A percentile compares a stretch with the other conserved stretches of the same genome.
Conservation (phyloP, 441 rosid species). For the Biscutella laevigata region DNA sequence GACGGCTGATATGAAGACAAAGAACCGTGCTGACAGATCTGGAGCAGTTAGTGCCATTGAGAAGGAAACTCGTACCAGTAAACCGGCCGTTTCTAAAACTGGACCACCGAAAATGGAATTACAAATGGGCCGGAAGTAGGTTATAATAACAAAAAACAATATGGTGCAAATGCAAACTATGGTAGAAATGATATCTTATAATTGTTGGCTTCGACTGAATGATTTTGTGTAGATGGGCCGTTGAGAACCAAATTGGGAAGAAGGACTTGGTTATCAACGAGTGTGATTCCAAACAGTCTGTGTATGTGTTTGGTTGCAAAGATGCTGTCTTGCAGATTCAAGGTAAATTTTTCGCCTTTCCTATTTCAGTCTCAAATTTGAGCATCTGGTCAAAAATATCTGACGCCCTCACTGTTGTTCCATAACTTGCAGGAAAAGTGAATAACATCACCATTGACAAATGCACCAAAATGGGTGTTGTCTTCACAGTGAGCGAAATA, state of each 20-base stretch:
- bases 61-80: constrained; percentile 38
- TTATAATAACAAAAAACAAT: constrained; percentile 10
- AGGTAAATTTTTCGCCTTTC: constrained; percentile 36
- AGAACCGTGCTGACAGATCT: constrained; percentile 62
- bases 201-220: constrained; percentile 4
- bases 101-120: constrained; percentile 92
- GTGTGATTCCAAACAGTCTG: constrained; percentile 88
- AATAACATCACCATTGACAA: constrained; percentile 93
- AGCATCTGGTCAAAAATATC: background rate
- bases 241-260: constrained; percentile 86
- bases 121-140: constrained; percentile 97
- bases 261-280: constrained; percentile 78
- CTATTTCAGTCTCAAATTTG: background rate
- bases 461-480: constrained; percentile 87
- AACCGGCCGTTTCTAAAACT: constrained; percentile 51
- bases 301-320: constrained; percentile 89
- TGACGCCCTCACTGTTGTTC: constrained; percentile 8
- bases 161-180: background rate
- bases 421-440: constrained; percentile 68
- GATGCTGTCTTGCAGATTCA: constrained; percentile 90
- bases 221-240: constrained; percentile 61
- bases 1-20: constrained; percentile 86
- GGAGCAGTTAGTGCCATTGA: constrained; percentile 57
- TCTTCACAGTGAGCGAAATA: constrained; percentile 55
- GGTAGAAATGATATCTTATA: background rate